Evolutionary conservation across 2,329 filamentous ascomycete species (phyloP).

Genomic region (Pezicula carpinea): DNA sequence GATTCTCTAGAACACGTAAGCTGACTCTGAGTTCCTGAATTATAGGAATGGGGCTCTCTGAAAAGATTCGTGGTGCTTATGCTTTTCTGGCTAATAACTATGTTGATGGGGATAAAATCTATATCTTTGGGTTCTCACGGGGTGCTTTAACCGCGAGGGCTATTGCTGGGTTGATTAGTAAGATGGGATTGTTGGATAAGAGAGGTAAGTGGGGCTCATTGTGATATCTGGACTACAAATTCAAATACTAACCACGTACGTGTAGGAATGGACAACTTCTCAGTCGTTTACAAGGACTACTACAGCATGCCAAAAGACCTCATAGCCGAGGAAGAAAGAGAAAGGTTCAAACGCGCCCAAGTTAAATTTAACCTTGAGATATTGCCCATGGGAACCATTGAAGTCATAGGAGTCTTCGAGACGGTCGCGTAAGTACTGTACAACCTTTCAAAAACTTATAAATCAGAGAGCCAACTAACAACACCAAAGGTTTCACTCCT

Average conservation of each 20-base stretch:
- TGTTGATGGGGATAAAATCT: constrained; percentile 28
- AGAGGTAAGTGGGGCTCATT: background rate
- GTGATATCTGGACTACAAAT: background rate
- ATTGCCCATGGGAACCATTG: constrained; percentile 28
- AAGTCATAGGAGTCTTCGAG: constrained; percentile 41
- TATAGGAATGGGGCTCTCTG: background rate
- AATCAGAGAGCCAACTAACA: background rate
- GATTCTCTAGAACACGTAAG: too few species aligned
- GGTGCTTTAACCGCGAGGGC: constrained; percentile 32
- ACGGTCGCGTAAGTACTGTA: constrained; percentile 29
- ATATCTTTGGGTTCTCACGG: constrained; percentile 31
- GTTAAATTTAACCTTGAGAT: background rate
- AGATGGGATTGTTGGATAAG: constrained; percentile 22
- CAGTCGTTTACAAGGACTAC: constrained; percentile 6
- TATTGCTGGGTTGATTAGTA: constrained; percentile 25
- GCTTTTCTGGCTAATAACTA: constrained; percentile 39
- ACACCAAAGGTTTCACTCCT: background rate
- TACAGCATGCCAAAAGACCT: background rate
- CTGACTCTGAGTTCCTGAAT: too few species aligned
- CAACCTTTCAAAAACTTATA: background rate
- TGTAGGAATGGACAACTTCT: constrained; percentile 33
- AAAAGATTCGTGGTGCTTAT: constrained; percentile 22
- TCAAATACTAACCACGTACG: constrained; percentile 27
- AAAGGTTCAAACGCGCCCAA: too few species aligned
- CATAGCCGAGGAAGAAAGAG: too few species aligned